Percentiles rank a stretch among this genome's conserved stretches.
These are phyloP conservation scores for Serendipita sp. DNA, from an alignment of 768 basidiomycete genomes.

Conservation along the genomic window DNA sequence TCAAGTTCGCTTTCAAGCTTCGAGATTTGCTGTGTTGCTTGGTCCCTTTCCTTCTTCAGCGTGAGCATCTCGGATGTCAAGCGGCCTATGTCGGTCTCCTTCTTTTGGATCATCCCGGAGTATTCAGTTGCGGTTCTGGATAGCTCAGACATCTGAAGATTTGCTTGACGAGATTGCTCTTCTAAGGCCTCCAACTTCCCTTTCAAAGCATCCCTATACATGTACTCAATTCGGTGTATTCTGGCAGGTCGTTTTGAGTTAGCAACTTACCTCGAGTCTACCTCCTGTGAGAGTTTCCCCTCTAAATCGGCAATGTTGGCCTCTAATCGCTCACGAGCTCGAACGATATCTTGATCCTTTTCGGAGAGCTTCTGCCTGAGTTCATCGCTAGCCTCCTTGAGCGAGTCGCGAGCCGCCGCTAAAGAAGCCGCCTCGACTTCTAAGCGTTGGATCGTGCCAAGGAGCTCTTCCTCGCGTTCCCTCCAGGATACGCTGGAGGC, in stretches of 20 bases:
- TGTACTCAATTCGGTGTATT: not conserved
- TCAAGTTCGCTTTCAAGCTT: slow-evolving; percentile 60
- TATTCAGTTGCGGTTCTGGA: slow-evolving; percentile 64
- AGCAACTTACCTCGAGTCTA: slow-evolving; percentile 41
- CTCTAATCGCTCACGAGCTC: slow-evolving; percentile 65
- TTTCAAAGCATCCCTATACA: slow-evolving; percentile 44
- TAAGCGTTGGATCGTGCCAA: slow-evolving; percentile 38
- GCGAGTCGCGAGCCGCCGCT: slow-evolving; percentile 40
- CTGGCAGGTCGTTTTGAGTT: not conserved
- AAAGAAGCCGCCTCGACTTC: slow-evolving; percentile 45
- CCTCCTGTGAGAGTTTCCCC: slow-evolving; percentile 49
- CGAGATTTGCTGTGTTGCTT: slow-evolving; percentile 39
- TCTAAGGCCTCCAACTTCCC: slow-evolving; percentile 46
- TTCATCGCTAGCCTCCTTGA: slow-evolving; percentile 53
- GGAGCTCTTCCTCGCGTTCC: slow-evolving; percentile 45
- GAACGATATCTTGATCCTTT: slow-evolving; percentile 64
- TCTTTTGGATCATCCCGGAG: slow-evolving; percentile 56
- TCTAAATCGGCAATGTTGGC: slow-evolving; percentile 48
- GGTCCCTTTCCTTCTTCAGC: slow-evolving; percentile 38
- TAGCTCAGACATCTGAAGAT: slow-evolving; percentile 64
- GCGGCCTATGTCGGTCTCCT: slow-evolving; percentile 51
- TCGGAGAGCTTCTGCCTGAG: slow-evolving; percentile 50
- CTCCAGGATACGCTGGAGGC: slow-evolving; percentile 55
- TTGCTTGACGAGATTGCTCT: slow-evolving; percentile 49
- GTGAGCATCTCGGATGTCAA: slow-evolving; percentile 38